Percentiles rank a stretch among this genome's conserved stretches.
Evolutionary conservation across 2,329 filamentous ascomycete species (phyloP).

Genomic region (Aspergillus eucalypticola): DNA sequence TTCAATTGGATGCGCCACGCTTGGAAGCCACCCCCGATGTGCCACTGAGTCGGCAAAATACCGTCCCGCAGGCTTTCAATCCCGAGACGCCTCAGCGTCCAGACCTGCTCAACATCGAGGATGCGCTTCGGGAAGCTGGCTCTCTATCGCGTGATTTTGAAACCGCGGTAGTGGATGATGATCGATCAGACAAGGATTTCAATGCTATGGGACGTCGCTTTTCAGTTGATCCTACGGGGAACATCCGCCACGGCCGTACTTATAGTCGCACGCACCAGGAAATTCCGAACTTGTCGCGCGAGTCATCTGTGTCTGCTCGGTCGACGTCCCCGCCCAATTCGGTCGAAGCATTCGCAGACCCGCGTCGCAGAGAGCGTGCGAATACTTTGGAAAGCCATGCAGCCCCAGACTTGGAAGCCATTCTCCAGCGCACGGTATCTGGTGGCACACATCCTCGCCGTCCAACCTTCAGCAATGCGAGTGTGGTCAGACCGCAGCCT

Average conservation of each 20-base stretch:
- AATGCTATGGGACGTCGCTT: constrained; percentile 39
- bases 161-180: constrained; percentile 79
- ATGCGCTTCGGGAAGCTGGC: constrained; percentile 45
- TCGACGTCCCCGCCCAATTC: constrained; percentile 91
- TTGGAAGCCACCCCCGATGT: constrained; percentile 41
- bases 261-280: constrained; percentile 42
- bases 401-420: constrained; percentile 57
- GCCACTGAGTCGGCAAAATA: constrained; percentile 36
- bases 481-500: constrained; percentile 54
- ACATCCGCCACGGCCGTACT: constrained; percentile 35
- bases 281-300: constrained; percentile 44
- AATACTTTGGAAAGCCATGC: constrained; percentile 64
- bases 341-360: constrained; percentile 93
- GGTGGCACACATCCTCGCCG: constrained; percentile 64
- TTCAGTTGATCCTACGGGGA: constrained; percentile 45
- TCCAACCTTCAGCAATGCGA: constrained; percentile 61
- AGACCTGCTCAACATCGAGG: constrained; percentile 49
- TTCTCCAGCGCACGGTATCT: constrained; percentile 71
- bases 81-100: constrained; percentile 52
- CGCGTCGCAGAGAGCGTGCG: constrained; percentile 76
- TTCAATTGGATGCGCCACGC: constrained; percentile 40
- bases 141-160: constrained; percentile 78
- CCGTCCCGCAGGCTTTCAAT: constrained; percentile 49
- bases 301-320: constrained; percentile 58
- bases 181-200: constrained; percentile 44